Evolutionary conservation across 2,329 filamentous ascomycete genomes (phyloP).

Genomic region (Dothistroma septosporum): DNA sequence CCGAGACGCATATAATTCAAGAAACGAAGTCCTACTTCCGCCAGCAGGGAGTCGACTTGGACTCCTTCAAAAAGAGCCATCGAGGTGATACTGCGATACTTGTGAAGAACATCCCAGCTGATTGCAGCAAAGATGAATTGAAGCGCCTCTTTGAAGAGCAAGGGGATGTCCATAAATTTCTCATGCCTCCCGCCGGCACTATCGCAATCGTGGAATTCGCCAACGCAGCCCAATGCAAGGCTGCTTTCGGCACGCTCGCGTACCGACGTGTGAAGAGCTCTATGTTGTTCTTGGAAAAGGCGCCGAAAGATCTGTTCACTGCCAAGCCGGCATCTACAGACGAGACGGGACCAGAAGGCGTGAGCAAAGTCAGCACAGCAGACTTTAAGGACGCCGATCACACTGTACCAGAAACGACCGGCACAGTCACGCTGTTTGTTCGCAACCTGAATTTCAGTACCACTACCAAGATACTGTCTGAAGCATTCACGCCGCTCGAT

Average conservation of each 20-base stretch:
- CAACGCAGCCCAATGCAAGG: slow-evolving; percentile 71
- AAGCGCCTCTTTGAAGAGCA: slow-evolving; percentile 78
- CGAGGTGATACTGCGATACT: slow-evolving; percentile 83
- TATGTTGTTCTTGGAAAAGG: slow-evolving; percentile 89
- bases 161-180: slow-evolving; percentile 71
- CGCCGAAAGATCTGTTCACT: slow-evolving; percentile 74
- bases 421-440: slow-evolving; percentile 69
- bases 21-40: slow-evolving; percentile 91
- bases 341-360: slow-evolving; percentile 26
- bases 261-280: slow-evolving; percentile 90
- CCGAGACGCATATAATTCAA: slow-evolving; percentile 92
- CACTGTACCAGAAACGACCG: slow-evolving; percentile 56
- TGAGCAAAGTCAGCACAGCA: slow-evolving; percentile 61
- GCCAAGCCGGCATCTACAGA: slow-evolving; percentile 20
- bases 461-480: slow-evolving; percentile 68
- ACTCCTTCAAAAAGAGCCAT: slow-evolving; percentile 80
- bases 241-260: slow-evolving; percentile 78
- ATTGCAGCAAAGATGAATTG: slow-evolving; percentile 73
- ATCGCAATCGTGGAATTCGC: slow-evolving; percentile 91
- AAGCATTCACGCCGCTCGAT: slow-evolving; percentile 74
- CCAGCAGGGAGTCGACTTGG: slow-evolving; percentile 81
- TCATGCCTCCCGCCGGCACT: slow-evolving; percentile 90
- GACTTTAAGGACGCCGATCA: slow-evolving; percentile 63
- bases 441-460: slow-evolving; percentile 93
- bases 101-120: slow-evolving; percentile 91